A percentile compares a stretch with the other conserved stretches of the same genome.
Evolutionary conservation across 2,329 filamentous ascomycete genomes (phyloP).

Genomic region (Aureobasidium subglaciale): DNA sequence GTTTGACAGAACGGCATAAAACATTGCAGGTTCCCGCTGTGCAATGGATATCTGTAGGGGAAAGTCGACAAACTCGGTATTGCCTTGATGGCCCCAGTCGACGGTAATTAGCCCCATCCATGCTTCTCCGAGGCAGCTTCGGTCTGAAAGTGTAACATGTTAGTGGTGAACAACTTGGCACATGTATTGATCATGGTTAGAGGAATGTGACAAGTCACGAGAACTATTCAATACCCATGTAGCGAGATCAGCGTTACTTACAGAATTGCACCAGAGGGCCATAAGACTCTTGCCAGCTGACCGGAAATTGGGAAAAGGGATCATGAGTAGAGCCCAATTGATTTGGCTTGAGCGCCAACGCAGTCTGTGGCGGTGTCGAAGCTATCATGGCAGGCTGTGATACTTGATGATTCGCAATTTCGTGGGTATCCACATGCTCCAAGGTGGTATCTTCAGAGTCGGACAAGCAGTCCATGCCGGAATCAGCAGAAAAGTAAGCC

Average conservation of each 20-base stretch:
- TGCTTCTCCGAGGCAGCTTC: neutral
- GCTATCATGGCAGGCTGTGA: too few relatives aligned
- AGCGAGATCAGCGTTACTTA: neutral
- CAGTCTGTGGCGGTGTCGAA: neutral
- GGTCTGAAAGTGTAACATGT: neutral
- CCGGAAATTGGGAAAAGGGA: neutral
- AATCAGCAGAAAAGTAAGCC: neutral
- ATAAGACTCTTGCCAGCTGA: neutral
- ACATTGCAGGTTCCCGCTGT: constrained; percentile 5
- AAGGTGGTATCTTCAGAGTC: neutral
- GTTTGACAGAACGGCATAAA: neutral
- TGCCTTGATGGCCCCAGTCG: constrained; percentile 5
- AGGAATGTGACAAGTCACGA: too few relatives aligned
- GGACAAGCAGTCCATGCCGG: neutral
- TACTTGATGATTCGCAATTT: too few relatives aligned
- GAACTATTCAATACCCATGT: too few relatives aligned
- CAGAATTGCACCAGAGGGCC: neutral
- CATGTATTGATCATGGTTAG: too few relatives aligned
- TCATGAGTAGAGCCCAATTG: constrained; percentile 3
- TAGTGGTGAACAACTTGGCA: neutral
- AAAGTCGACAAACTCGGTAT: constrained; percentile 2
- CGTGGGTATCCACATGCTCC: too few relatives aligned
- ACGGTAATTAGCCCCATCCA: neutral
- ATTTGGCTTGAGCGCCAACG: neutral
- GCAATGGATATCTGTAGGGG: neutral